Conservation (phyloP, 495 filamentous ascomycete species). For the Penicillium pancosmium region DNA sequence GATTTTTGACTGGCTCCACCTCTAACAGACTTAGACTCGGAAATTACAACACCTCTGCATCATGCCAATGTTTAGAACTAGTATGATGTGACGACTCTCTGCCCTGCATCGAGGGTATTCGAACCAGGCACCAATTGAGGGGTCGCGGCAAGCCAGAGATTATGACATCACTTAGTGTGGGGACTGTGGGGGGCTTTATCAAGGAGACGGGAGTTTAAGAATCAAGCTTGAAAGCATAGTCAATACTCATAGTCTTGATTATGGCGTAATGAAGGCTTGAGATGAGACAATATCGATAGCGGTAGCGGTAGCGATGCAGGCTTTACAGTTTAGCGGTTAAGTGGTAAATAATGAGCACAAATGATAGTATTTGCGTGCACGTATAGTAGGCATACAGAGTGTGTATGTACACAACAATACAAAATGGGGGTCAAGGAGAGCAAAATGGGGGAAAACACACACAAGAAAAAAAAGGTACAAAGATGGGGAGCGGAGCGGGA, state of each 20-base stretch:
- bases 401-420: conserved; percentile 17
- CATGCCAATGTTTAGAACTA: background rate
- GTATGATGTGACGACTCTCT: background rate
- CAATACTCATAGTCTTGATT: no score
- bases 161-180: conserved; percentile 4
- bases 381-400: conserved; percentile 7
- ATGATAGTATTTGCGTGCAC: conserved; percentile 1
- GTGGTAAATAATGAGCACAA: background rate
- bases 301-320: no score
- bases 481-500: conserved; percentile 1
- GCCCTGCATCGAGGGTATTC: background rate
- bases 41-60: conserved; percentile 1
- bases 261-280: no score
- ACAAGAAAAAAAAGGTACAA: conserved; percentile 1
- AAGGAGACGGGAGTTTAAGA: background rate
- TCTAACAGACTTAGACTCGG: background rate
- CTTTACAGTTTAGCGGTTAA: no score
- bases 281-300: no score
- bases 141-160: background rate
- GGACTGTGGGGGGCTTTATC: background rate
- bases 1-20: no score
- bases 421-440: background rate
- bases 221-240: background rate
- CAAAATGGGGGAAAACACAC: background rate
- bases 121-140: conserved; percentile 15